Evolutionary conservation across 306 rosid species (phyloP).

Genomic region (Quillaja saponaria): DNA sequence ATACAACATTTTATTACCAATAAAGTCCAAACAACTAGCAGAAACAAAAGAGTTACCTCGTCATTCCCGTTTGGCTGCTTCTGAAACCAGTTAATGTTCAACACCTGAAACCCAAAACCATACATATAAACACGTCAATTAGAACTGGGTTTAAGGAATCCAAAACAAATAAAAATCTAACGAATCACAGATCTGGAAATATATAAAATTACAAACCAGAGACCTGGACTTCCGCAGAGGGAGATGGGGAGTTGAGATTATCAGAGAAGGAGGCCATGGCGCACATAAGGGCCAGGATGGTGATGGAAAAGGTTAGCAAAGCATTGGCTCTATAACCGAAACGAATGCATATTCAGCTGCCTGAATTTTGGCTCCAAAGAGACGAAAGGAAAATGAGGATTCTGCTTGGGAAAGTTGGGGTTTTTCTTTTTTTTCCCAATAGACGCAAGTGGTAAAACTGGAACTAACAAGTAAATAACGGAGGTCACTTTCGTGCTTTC

Average conservation of each 20-base stretch:
- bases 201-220: not conserved
- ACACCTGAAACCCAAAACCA: conserved; percentile 44
- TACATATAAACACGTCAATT: not conserved
- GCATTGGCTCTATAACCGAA: conserved; percentile 86
- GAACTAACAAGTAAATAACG: no score
- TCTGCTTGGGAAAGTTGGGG: not conserved
- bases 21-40: no score
- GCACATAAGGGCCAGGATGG: conserved; percentile 80
- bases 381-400: not conserved
- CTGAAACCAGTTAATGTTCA: conserved; percentile 83
- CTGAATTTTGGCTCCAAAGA: no score
- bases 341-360: conserved; percentile 68
- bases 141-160: conserved; percentile 9
- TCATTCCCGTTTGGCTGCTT: conserved; percentile 89
- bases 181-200: conserved; percentile 37
- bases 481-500: not conserved
- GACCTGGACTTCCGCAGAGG: conserved; percentile 76
- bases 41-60: conserved; percentile 54
- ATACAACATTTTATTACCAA: not conserved
- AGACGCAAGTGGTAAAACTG: no score
- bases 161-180: not conserved
- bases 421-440: not conserved
- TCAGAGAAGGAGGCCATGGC: conserved; percentile 79
- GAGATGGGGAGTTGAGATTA: conserved; percentile 65
- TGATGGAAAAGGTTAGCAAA: conserved; percentile 71